phyloP scores from a whole-genome alignment of 2,329 filamentous ascomycete species.

The Aspergillus eucalypticola region DNA sequence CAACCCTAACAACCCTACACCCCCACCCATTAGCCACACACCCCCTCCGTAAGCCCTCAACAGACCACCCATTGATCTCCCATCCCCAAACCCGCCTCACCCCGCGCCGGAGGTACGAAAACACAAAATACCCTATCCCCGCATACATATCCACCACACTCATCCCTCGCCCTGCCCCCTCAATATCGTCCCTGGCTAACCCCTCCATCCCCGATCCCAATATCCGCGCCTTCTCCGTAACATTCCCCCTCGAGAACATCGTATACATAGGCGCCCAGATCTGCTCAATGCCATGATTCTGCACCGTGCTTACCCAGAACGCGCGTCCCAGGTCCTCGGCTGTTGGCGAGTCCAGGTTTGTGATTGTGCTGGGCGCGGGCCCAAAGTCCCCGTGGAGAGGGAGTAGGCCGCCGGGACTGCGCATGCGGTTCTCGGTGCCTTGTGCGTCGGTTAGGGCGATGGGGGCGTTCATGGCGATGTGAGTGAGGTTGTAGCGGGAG shows the following conservation, averaged over 20 bases:
- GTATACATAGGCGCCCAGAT: conserved; percentile 87
- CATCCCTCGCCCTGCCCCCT: conserved; percentile 28
- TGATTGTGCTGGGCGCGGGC: conserved; percentile 28
- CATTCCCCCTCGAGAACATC: conserved; percentile 91
- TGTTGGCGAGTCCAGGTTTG: conserved; percentile 24
- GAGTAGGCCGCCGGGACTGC: conserved; percentile 69
- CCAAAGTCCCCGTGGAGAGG: conserved; percentile 77
- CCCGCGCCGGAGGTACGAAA: conserved; percentile 74
- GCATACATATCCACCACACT: conserved; percentile 77
- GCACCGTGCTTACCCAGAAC: conserved; percentile 76
- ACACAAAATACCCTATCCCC: conserved; percentile 91
- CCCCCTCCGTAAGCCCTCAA: conserved; percentile 78
- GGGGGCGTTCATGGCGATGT: conserved; percentile 61
- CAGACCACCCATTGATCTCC: conserved; percentile 87
- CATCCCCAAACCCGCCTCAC: conserved; percentile 73
- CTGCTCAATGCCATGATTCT: conserved; percentile 76
- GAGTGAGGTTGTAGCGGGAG: conserved; percentile 45
- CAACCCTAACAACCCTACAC: conserved; percentile 54
- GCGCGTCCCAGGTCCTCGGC: conserved; percentile 62
- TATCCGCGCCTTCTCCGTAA: conserved; percentile 82
- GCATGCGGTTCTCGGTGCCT: conserved; percentile 66
- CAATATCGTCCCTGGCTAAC: conserved; percentile 21
- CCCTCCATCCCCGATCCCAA: conserved; percentile 47
- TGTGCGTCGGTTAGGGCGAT: conserved; percentile 45
- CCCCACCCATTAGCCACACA: conserved; percentile 69